Evolutionary conservation across 768 basidiomycete species (phyloP), one percentile per base, ranked within the genome.

Genomic region (Amanita rubescens): DNA sequence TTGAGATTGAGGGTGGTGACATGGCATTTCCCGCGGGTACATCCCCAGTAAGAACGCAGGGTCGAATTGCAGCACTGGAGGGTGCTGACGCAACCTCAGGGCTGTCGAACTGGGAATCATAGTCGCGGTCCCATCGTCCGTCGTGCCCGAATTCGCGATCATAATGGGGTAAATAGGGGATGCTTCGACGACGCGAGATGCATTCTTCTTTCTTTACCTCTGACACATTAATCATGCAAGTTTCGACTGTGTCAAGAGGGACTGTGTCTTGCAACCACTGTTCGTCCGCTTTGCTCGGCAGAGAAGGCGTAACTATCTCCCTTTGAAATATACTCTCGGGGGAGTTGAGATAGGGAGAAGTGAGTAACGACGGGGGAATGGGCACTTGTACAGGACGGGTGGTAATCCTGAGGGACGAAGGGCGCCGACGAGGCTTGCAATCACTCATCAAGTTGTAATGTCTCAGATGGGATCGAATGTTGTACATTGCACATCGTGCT

Each of bases 211-310:
- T 41, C 39, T 10, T 17, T 5, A 20, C 39, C 19, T 11, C 39
- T 20, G 15, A 38, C 15, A 3, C 27, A 30, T 8, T 8, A 30
- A 30, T 8, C 27, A 8, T 17, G 37, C 37, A 3, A 5, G 39
- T 22, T 22, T 56, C 51, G 12, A 50, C 39, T 55, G 60, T 46
- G 39, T 57, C 55, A 49, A 76, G 38, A 8, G 83, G 82, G 1
- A 84, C 70, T 58, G 81, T 84, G 69, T 85, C 83, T 65, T 78
- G 74, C 51, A 85, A 69, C 83, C 83, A 85, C 57, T 70, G 69
- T 59, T 84, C 77, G 55, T 82, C 78, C 59, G 71, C 74, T 45
- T 75, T 71, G 46, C 71, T 76, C 15, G 79, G 79, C 9, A 68
- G 60, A 35, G 59, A 70, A 14, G 69, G 67, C 9, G 68, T 25